Conservation (phyloP, 1,139 yeast species). For the Candida tetrigidarum region DNA sequence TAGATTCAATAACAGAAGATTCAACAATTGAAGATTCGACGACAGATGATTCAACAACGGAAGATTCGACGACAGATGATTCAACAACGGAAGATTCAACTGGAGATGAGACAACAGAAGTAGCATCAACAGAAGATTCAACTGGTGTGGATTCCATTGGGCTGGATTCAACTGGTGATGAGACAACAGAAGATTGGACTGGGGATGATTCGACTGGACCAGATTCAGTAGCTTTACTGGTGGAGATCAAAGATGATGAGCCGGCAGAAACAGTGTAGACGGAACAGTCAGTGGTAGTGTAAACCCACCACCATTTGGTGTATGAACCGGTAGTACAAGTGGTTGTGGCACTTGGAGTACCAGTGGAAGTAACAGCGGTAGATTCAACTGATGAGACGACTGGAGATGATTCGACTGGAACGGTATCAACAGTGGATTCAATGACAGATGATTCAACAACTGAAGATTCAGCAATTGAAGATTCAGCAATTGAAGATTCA, state of each 20-base stretch:
- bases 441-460: background rate
- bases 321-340: slow-evolving; percentile 1
- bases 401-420: too few relatives aligned
- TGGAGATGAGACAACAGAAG: background rate
- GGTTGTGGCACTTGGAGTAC: slow-evolving; percentile 1
- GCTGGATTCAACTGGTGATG: background rate
- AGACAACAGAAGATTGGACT: slow-evolving; percentile 21
- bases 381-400: too few relatives aligned
- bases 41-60: background rate
- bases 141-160: background rate
- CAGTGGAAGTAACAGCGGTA: background rate
- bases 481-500: background rate
- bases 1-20: background rate
- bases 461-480: background rate
- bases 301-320: slow-evolving; percentile 2
- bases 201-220: background rate
- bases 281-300: slow-evolving; percentile 1
- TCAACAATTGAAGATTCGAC: slow-evolving; percentile 20
- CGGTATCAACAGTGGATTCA: background rate
- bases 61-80: background rate
- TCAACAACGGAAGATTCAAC: background rate
- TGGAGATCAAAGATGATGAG: slow-evolving; percentile 12
- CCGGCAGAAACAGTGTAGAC: background rate
- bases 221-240: slow-evolving; percentile 18
- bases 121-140: background rate